Evolutionary conservation across 805 yeast species (phyloP).

Genomic region (Grigorovia humatica): DNA sequence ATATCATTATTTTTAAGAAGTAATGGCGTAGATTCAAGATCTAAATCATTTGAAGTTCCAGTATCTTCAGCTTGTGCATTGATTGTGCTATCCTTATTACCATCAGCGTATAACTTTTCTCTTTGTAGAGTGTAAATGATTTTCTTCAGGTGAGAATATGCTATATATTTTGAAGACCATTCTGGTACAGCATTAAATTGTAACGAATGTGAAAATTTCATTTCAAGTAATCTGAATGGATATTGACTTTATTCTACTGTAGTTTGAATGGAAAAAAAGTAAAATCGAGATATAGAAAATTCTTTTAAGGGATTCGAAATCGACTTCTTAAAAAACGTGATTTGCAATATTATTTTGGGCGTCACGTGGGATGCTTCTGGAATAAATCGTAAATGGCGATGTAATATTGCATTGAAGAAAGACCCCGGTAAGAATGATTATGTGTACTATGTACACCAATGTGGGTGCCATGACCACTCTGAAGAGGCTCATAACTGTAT

Average conservation of each 20-base stretch:
- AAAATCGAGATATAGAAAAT: neutral
- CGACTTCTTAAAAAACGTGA: neutral
- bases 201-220: conserved; percentile 92
- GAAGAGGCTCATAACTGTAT: too few species aligned
- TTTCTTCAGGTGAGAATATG: conserved; percentile 80
- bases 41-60: neutral
- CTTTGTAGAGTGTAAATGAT: conserved; percentile 74
- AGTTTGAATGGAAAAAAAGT: neutral
- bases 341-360: too few species aligned
- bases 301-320: neutral
- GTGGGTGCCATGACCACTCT: too few species aligned
- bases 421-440: too few species aligned
- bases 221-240: conserved; percentile 19
- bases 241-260: too few species aligned
- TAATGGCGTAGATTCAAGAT: conserved; percentile 14
- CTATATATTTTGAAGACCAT: conserved; percentile 88
- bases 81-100: neutral
- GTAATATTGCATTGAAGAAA: too few species aligned
- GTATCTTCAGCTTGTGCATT: too few species aligned
- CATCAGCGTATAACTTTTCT: conserved; percentile 32
- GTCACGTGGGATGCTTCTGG: neutral
- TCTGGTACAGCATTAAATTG: conserved; percentile 98
- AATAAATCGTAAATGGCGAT: too few species aligned
- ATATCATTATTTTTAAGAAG: conserved; percentile 18
- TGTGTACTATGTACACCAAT: too few species aligned